Evolutionary conservation across 164 flowering plant genomes (phyloP), one percentile per base, ranked within the genome.

Genomic region (Malania oleifera): DNA sequence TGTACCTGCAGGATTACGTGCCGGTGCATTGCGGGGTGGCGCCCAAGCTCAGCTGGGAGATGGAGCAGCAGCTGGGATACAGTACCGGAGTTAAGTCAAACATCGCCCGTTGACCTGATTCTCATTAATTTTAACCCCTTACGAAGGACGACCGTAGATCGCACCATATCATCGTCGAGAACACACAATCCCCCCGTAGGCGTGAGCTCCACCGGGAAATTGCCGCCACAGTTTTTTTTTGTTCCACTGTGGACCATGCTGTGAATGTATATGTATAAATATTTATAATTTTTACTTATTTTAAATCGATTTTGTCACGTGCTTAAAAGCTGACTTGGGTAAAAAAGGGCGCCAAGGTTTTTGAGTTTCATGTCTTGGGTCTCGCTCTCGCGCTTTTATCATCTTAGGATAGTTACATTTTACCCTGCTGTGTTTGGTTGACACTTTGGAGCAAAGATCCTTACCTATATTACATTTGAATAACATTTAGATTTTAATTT

Each of bases 11-110:
- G 96, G 91, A 89, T 5, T 89, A 86, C 57, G 81, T 54, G 35
- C 91, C 96, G 0, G 62, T 70, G 38, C 87, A 86, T 48, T 59
- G 53, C n/a, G 87, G 68, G 7, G 82, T 68, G 37, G 80, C 78
- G 14, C 58, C 90, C 0, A 77, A 77, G 69, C 72, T 89, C 34
- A 77, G 81, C n/a, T 89, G 96, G 96, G 95, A 85, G 67, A 67
- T 73, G 70, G 89, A 89, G 76, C 89, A 78, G 31, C 86, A 85
- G 41, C 41, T 84, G 52, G 84, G 76, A 7, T 71, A 75, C 75
- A 47, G 69, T n/a, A n/a, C n/a, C n/a, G n/a, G n/a, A 0, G 48
- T 57, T 37, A 80, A 75, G 66, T 69, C 77, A 47, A 84, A 85
- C 2, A 87, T 82, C 17, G 71, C 83, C 2, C 84, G 85, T 60